phyloP scores from a whole-genome alignment of 306 rosid genomes.

The Phaseolus lunatus region DNA sequence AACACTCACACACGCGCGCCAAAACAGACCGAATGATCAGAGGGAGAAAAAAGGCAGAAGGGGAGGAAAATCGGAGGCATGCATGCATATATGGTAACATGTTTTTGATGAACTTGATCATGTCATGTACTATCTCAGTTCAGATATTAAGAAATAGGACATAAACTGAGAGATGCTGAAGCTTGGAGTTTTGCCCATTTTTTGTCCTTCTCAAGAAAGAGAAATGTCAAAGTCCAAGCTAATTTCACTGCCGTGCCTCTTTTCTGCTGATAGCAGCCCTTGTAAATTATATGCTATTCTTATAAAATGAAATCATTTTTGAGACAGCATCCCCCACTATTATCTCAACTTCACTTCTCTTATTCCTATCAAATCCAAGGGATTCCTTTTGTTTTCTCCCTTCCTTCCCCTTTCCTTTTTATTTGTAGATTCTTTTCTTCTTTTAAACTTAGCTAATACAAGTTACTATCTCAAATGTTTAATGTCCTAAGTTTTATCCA shows the following conservation, averaged over 20 bases:
- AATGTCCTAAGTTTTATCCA: background rate
- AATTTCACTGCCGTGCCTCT: conserved; percentile 10
- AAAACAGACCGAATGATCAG: background rate
- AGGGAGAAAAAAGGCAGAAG: conserved; percentile 23
- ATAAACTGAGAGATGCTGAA: conserved; percentile 14
- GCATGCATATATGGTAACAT: background rate
- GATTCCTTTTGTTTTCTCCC: conserved; percentile 1
- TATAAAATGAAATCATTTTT: conserved; percentile 39
- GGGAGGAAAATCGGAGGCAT: conserved; percentile 1
- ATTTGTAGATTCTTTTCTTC: conserved; percentile 12
- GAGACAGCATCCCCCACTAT: conserved; percentile 23
- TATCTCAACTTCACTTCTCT: conserved; percentile 2
- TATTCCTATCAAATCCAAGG: conserved; percentile 37
- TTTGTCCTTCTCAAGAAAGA: conserved; percentile 17
- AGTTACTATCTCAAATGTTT: conserved; percentile 16
- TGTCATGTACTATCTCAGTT: background rate
- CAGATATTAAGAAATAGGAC: conserved; percentile 22
- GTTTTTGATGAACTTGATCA: background rate
- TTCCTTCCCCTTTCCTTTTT: background rate
- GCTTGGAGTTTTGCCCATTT: conserved; percentile 25
- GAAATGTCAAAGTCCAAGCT: conserved; percentile 29
- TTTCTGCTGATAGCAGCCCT: conserved; percentile 2
- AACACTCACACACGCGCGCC: background rate
- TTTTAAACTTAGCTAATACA: conserved; percentile 34
- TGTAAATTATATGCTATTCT: conserved; percentile 47